Percentiles rank a stretch among this genome's conserved stretches.
Conservation (phyloP, 78 protist species). For the Dictyostelium intermedium region DNA sequence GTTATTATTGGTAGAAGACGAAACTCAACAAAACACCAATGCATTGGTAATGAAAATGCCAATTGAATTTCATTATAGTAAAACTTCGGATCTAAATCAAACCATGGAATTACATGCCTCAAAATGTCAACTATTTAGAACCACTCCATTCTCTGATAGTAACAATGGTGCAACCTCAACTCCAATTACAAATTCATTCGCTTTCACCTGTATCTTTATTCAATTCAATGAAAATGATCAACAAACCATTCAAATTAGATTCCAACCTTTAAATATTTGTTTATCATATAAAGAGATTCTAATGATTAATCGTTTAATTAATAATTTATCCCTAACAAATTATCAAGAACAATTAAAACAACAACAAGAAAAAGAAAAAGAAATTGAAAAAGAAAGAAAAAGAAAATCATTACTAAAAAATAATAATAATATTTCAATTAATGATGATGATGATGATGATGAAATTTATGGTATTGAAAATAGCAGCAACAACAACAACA, state of each 20-base stretch:
- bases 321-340: background rate
- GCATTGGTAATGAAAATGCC: conserved; percentile 76
- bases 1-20: conserved; percentile 60
- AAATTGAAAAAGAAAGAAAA: background rate
- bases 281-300: conserved; percentile 51
- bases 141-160: conserved; percentile 65
- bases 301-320: conserved; percentile 32
- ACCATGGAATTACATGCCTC: conserved; percentile 65
- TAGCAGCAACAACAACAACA: background rate
- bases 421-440: background rate
- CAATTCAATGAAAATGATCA: conserved; percentile 52
- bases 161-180: conserved; percentile 44
- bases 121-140: conserved; percentile 57
- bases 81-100: conserved; percentile 43
- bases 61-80: conserved; percentile 45
- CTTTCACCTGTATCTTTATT: conserved; percentile 37
- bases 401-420: background rate
- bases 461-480: too few relatives aligned
- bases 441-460: background rate
- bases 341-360: background rate
- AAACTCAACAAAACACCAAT: conserved; percentile 65
- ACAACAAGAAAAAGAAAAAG: background rate
- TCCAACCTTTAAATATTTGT: conserved; percentile 49
- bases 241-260: conserved; percentile 21
- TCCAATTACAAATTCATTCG: conserved; percentile 58